Percentiles rank a stretch among this genome's conserved stretches.
These are phyloP conservation scores for Leucoagaricus sp. DNA, from an alignment of 1,284 basidiomycete species.

Conservation along the genomic window DNA sequence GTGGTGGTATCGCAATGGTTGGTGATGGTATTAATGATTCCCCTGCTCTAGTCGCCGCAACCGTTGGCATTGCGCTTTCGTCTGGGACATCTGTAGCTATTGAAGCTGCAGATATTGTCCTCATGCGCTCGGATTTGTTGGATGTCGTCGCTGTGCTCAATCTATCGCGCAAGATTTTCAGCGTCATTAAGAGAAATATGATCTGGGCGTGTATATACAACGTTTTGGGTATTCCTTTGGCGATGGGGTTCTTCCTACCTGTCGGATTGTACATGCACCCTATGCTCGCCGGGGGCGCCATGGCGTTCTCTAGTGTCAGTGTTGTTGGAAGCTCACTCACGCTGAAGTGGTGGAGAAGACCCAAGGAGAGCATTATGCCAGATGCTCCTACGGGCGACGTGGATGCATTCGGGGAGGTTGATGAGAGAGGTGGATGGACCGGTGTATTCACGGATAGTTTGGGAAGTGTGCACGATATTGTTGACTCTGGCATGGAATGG, in stretches of 20 bases:
- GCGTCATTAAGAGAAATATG: conserved; percentile 87
- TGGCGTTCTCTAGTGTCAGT: conserved; percentile 97
- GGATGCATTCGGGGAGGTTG: conserved; percentile 31
- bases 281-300: conserved; percentile 97
- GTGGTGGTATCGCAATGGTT: conserved; percentile 88
- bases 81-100: conserved; percentile 97
- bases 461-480: conserved; percentile 43
- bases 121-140: conserved; percentile 94
- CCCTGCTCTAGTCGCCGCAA: conserved; percentile 92
- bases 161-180: conserved; percentile 88
- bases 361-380: conserved; percentile 67
- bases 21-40: conserved; percentile 99
- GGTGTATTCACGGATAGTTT: conserved; percentile 51
- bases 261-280: conserved; percentile 93
- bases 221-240: conserved; percentile 93
- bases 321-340: conserved; percentile 91
- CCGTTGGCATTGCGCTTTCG: conserved; percentile 94
- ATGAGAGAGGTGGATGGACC: conserved; percentile 35
- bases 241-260: conserved; percentile 96
- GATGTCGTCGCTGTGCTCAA: conserved; percentile 97
- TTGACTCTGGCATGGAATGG: conserved; percentile 35
- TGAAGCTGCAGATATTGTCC: conserved; percentile 96
- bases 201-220: conserved; percentile 96
- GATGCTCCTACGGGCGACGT: conserved; percentile 35
- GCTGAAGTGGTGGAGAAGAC: conserved; percentile 85